A percentile compares a stretch with the other conserved stretches of the same genome.
Conservation (phyloP, 2,329 filamentous ascomycete species). For the Verticillium klebahnii region DNA sequence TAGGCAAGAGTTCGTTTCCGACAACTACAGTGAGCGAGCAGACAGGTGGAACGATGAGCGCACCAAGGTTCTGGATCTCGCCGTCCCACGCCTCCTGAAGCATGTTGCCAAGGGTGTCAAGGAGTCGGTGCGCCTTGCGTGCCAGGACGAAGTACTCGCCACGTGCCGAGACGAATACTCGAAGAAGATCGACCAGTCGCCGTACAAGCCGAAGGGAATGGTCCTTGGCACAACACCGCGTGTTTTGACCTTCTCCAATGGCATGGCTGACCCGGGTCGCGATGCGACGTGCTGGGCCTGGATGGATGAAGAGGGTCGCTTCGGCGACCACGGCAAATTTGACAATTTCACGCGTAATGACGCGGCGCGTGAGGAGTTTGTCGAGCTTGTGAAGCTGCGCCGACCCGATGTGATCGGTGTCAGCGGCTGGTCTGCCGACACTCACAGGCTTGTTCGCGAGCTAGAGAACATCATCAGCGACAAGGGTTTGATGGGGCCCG, state of each 20-base stretch:
- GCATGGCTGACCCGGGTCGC: slow-evolving; percentile 65
- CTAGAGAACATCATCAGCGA: slow-evolving; percentile 74
- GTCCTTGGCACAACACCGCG: slow-evolving; percentile 82
- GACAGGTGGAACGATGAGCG: slow-evolving; percentile 93
- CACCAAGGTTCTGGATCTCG: slow-evolving; percentile 76
- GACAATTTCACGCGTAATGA: slow-evolving; percentile 70
- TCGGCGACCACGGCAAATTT: slow-evolving; percentile 86
- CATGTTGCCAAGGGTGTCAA: slow-evolving; percentile 90
- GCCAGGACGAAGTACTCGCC: slow-evolving; percentile 87
- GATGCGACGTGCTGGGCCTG: slow-evolving; percentile 89
- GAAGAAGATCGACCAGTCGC: slow-evolving; percentile 88
- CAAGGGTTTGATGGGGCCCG: slow-evolving; percentile 70
- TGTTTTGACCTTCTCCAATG: slow-evolving; percentile 82
- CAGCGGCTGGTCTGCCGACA: slow-evolving; percentile 84
- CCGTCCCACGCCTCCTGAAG: slow-evolving; percentile 75
- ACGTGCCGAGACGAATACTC: slow-evolving; percentile 85
- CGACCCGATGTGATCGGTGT: slow-evolving; percentile 88
- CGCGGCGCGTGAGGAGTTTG: slow-evolving; percentile 63
- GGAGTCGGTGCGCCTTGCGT: slow-evolving; percentile 88
- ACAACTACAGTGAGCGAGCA: slow-evolving; percentile 91
- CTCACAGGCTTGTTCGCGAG: slow-evolving; percentile 76
- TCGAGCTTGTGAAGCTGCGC: slow-evolving; percentile 72
- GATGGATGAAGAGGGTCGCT: slow-evolving; percentile 86
- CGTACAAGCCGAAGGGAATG: slow-evolving; percentile 92
- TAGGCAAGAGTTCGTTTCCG: slow-evolving; percentile 81